Evolutionary conservation across 148 eudicot species (phyloP), one percentile per base, ranked within the genome.

Genomic region (Chenopodium berlandieri): DNA sequence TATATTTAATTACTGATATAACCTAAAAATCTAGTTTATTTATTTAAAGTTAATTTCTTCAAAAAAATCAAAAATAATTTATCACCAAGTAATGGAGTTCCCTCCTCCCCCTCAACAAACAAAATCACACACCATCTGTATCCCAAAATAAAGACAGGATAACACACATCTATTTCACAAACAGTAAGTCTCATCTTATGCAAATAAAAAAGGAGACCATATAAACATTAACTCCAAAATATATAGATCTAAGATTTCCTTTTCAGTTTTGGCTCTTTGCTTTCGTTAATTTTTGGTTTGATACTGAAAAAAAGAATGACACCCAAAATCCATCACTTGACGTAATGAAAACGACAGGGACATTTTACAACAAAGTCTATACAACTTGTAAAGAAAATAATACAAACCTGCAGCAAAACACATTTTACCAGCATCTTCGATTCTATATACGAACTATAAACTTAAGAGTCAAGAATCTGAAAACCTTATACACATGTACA

Each of bases 401-500:
- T 10, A 73, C 20, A 73, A 50, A 23, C 25, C 63, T 25, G 63
- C 22, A 50, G 20, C 58, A 25, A 7, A 13, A 50, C 56, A 48
- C 63, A 25, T 13, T 25, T 12, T 27, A 74, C 31, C 22, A 25
- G 56, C 20, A 23, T 7, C 22, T 48, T 66, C 71, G 60, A 13
- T 22, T 79, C 54, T 65, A n/a, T 22, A 76, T 13, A 62, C 16
- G 47, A 30, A 76, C 27, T 44, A 75, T 62, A 50, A 47, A 25
- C 32, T 67, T 77, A 1, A 40, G 62, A 47, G 50, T 32, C n/a
- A 52, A 71, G 14, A 75, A 9, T 37, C 56, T 14, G 48, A 69
- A 76, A 68, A 77, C 40, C 14, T 47, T 56, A 25, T 71, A 76
- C 67, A 84, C 23, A 63, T 63, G 73, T 76, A 76, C 77, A 52